Conservation (phyloP, 495 filamentous ascomycete species). For the Bombardia bombarda region DNA sequence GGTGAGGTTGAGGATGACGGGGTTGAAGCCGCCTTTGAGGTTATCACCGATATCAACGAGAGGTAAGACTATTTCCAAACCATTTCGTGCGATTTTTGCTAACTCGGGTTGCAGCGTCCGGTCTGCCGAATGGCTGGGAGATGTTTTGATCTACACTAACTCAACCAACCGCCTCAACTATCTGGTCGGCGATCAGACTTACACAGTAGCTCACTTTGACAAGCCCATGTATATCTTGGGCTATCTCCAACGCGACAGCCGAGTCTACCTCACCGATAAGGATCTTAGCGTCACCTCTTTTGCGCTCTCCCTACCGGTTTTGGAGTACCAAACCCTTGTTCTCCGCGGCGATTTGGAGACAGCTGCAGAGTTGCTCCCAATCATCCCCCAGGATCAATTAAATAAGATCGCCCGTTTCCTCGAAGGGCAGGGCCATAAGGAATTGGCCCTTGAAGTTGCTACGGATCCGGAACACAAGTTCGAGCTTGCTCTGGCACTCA, state of each 20-base stretch:
- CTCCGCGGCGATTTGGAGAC: slow-evolving; percentile 92
- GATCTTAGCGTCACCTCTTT: slow-evolving; percentile 89
- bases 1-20: slow-evolving; percentile 89
- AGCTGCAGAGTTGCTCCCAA: slow-evolving; percentile 73
- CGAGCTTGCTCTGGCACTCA: slow-evolving; percentile 78
- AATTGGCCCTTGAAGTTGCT: slow-evolving; percentile 89
- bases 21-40: slow-evolving; percentile 93
- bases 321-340: slow-evolving; percentile 96
- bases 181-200: slow-evolving; percentile 94
- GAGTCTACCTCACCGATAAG: slow-evolving; percentile 91
- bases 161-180: slow-evolving; percentile 96
- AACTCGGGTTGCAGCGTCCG: slow-evolving; percentile 50
- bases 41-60: slow-evolving; percentile 92
- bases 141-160: slow-evolving; percentile 98
- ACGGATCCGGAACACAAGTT: slow-evolving; percentile 96
- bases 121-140: slow-evolving; percentile 96
- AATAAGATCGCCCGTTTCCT: slow-evolving; percentile 98
- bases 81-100: slow-evolving; percentile 3
- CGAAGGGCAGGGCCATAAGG: slow-evolving; percentile 94
- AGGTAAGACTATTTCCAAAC: slow-evolving; percentile 36
- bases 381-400: slow-evolving; percentile 81
- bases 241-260: slow-evolving; percentile 87
- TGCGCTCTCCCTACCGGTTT: slow-evolving; percentile 82
- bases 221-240: slow-evolving; percentile 89
- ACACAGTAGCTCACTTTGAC: slow-evolving; percentile 98